These are phyloP conservation scores for Saccharomyces mikatae DNA, from an alignment of 805 yeast species.

Conservation along the genomic window DNA sequence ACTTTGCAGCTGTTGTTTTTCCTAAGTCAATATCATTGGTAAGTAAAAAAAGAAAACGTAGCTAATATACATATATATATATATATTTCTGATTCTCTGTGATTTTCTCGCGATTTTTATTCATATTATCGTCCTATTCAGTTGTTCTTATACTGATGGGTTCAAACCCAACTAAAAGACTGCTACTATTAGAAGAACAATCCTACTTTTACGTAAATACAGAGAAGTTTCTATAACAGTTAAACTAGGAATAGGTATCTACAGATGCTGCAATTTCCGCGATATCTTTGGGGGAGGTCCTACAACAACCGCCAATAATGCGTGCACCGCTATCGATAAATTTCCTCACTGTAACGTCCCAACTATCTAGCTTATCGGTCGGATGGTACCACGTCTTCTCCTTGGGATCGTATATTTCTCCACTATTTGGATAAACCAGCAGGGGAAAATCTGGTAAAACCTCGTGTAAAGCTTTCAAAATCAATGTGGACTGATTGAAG, in stretches of 20 bases:
- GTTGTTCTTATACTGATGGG: background rate
- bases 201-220: background rate
- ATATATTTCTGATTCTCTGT: no score
- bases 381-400: conserved; percentile 35
- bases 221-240: background rate
- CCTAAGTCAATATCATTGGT: no score
- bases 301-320: conserved; percentile 67
- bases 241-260: background rate
- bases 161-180: background rate
- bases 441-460: conserved; percentile 31
- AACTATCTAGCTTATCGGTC: conserved; percentile 8
- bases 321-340: conserved; percentile 38
- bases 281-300: conserved; percentile 47
- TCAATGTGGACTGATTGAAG: conserved; percentile 34
- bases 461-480: conserved; percentile 25
- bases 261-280: conserved; percentile 9
- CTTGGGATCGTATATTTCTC: conserved; percentile 49
- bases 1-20: no score
- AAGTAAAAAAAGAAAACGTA: no score
- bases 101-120: no score
- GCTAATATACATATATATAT: no score
- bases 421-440: conserved; percentile 65
- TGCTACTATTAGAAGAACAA: background rate
- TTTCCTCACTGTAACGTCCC: conserved; percentile 33
- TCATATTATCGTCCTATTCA: no score